Base-by-base conservation (phyloP, 371 early-diverging fungal species). In the Funneliformis caledonium region DNA sequence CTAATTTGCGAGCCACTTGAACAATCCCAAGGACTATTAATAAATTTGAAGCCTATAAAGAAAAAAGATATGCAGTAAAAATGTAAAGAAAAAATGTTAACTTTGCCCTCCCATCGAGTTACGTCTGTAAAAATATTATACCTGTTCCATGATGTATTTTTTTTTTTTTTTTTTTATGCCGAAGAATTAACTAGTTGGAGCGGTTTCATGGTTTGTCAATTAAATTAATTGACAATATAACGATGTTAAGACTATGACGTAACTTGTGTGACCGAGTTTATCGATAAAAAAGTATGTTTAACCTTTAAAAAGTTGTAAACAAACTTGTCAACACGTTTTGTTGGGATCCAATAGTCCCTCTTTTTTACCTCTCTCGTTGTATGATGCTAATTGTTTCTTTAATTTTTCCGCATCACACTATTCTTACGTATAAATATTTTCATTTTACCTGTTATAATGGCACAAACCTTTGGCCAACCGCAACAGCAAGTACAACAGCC, bases 381-480 rank as follows among this genome's bases (percentile, higher is more conserved):
- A 56, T 56, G 56, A 56, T 56, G 56, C 56, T 52, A 52, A 52
- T 52, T 16, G 14, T 52, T 16, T 52, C 56, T 52, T 19, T 16
- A 56, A 19, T 19, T 56, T 19, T 56, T 6, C 19, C 56, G 56
- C 56, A 56, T 56, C 56, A 56, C 56, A 56, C 56, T 19, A 10
- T 47, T 47, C 8, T 45, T 45, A 45, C 19, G 16, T 56, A 9
- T 56, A 19, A 56, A 16, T 16, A 56, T 56, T 56, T 56, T 19
- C 19, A 19, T 56, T 19, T 52, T 16, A 52, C 16, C 16, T 52
- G n/a, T n/a, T 47, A 22, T n/a, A 70, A 79, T 79, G 80, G 80
- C 80, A 45, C 80, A 79, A 70, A 79, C 80, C 26, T 79, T 52
- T 69, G 60, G 72, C 19, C 80, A 79, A 50, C 72, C 33, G 47